Evolutionary conservation across 345 rosid genomes (phyloP), one percentile per base, ranked within the genome.

Genomic region (Camelina laxa): DNA sequence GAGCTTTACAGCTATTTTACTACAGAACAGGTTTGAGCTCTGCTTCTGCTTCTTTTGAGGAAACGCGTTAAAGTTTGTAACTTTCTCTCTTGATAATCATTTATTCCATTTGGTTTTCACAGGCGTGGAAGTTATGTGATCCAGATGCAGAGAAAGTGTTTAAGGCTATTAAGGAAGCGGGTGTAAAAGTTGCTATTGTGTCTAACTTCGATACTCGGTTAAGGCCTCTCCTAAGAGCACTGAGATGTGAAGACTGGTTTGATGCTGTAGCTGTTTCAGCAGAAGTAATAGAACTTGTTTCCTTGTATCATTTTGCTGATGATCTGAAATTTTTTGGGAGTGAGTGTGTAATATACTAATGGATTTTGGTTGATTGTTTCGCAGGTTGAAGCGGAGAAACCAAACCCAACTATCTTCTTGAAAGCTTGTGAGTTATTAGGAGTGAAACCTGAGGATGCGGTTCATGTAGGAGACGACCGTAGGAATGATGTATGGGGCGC

Each of bases 401-500:
- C 99, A 60, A 95, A 95, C 76, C 99, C 99, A 24, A 95, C 84
- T 6, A 95, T 95, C 80, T 95, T 95, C 79, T 81, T 87, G 35
- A 95, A 88, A 85, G 99, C 99, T 12, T 95, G 99, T 56, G 99
- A 95, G 62, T 50, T 92, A 55, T 63, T 95, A 80, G 92, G 84
- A 54, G 91, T 95, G 44, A 83, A 88, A 41, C 97, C 99, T 10
- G 99, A 92, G 80, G 99, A 92, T 78, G 91, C 90, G 27, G 96
- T 95, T 30, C 99, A 95, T 78, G 94, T 92, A 45, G 98, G 99
- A 60, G 99, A 95, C 77, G 99, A 95, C 74, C 97, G 99, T 19
- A 87, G 99, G 79, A 95, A 95, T 38, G 99, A 95, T 80, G 65
- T 95, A 75, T 95, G 99, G 99, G 99, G 99, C 1, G 99, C 97